Conservation (phyloP, 208 protist genomes). For the Leishmania martiniquensis region DNA sequence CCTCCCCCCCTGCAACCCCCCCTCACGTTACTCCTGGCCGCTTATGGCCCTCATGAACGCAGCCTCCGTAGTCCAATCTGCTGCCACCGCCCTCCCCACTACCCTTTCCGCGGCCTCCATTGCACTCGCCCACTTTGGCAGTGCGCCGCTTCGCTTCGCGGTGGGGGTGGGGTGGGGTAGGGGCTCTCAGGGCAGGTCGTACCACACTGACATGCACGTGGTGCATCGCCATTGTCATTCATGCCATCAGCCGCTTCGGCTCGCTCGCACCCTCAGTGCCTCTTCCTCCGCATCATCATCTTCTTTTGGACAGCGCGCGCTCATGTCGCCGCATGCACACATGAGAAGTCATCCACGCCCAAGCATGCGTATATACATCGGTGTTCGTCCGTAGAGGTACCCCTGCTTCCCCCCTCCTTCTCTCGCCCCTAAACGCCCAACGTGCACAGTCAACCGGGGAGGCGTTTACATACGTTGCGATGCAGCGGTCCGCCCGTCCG, state of each 20-base stretch:
- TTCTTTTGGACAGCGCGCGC: not conserved
- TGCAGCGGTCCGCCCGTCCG: conserved; percentile 2
- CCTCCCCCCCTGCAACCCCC: not conserved
- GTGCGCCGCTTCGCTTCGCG: too few relatives aligned
- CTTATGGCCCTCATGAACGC: not conserved
- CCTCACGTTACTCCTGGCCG: too few relatives aligned
- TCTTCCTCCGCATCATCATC: not conserved
- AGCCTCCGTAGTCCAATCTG: not conserved
- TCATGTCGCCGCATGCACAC: not conserved
- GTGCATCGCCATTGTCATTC: not conserved
- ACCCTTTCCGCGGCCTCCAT: too few relatives aligned
- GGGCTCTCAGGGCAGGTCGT: not conserved
- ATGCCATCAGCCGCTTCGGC: not conserved
- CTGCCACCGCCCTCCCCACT: too few relatives aligned
- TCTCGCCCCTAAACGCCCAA: not conserved
- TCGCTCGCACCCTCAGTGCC: not conserved
- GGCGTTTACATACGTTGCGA: not conserved
- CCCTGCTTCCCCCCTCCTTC: not conserved
- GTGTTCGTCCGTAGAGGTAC: not conserved
- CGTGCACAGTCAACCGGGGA: not conserved
- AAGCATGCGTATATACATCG: not conserved
- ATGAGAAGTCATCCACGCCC: not conserved
- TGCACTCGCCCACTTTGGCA: too few relatives aligned
- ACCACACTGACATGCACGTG: not conserved
- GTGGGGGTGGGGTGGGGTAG: too few relatives aligned